phyloP scores from a whole-genome alignment of 2,329 filamentous ascomycete species.

The Paraphaeosphaeria minitans region DNA sequence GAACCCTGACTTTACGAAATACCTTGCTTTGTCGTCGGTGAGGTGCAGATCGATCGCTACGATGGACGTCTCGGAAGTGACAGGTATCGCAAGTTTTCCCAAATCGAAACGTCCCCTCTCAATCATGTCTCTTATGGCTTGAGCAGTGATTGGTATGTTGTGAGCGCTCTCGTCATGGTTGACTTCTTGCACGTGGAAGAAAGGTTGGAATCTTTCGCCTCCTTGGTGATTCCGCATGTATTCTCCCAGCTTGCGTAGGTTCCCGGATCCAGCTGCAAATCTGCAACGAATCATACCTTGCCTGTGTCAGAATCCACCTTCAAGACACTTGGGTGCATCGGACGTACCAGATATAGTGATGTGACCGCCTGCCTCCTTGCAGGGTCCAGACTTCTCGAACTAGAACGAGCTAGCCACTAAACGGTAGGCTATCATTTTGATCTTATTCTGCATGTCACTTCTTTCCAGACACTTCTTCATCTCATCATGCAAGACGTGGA shows the following conservation, averaged over 20 bases:
- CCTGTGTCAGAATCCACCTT: background rate
- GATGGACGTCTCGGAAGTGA: slow-evolving; percentile 1
- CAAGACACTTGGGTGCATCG: no score
- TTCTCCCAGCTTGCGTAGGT: slow-evolving; percentile 39
- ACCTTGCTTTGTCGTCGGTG: slow-evolving; percentile 34
- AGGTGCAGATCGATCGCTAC: slow-evolving; percentile 39
- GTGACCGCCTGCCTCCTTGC: slow-evolving; percentile 12
- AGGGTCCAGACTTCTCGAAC: slow-evolving; percentile 30
- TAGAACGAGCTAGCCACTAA: slow-evolving; percentile 48
- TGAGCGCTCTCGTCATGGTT: slow-evolving; percentile 5
- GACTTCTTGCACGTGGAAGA: slow-evolving; percentile 27
- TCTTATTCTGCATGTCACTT: slow-evolving; percentile 32
- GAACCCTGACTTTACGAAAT: slow-evolving; percentile 42
- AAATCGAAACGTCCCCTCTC: slow-evolving; percentile 11
- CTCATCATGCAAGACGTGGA: slow-evolving; percentile 37
- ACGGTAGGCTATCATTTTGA: slow-evolving; percentile 40
- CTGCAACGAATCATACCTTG: slow-evolving; percentile 39
- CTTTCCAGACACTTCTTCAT: slow-evolving; percentile 35
- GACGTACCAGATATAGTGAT: slow-evolving; percentile 10
- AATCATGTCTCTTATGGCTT: slow-evolving; percentile 15
- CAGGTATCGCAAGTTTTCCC: slow-evolving; percentile 12
- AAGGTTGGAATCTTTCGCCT: slow-evolving; percentile 38
- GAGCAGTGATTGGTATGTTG: slow-evolving; percentile 6
- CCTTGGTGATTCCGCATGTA: slow-evolving; percentile 29
- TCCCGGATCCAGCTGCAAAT: slow-evolving; percentile 39